Conservation (phyloP, 768 basidiomycete species). For the Macrolepiota fuliginosa region DNA sequence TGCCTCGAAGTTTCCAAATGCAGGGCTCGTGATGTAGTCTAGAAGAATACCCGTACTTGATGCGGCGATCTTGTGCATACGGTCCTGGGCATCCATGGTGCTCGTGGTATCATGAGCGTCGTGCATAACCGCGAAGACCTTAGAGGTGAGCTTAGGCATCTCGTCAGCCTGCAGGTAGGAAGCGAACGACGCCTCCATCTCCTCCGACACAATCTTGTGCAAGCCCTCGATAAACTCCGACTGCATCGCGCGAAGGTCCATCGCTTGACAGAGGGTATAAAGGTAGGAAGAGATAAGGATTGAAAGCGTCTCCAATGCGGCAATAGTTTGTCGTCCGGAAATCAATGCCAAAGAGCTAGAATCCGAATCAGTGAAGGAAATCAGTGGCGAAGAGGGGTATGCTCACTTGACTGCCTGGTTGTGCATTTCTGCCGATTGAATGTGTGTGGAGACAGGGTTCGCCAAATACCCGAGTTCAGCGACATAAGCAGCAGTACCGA, state of each 20-base stretch:
- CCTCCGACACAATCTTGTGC: conserved; percentile 43
- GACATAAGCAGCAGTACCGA: conserved; percentile 78
- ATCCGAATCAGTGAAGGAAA: conserved; percentile 16
- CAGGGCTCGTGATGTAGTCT: conserved; percentile 51
- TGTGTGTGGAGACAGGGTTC: conserved; percentile 80
- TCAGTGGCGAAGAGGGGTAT: background rate
- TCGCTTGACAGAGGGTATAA: conserved; percentile 72
- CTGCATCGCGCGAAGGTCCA: conserved; percentile 80
- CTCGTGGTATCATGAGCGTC: conserved; percentile 62
- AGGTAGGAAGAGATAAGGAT: conserved; percentile 74
- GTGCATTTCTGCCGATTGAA: conserved; percentile 89
- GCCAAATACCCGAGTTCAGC: conserved; percentile 81
- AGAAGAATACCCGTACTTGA: conserved; percentile 61
- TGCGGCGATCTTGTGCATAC: conserved; percentile 71
- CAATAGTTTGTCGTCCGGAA: conserved; percentile 77
- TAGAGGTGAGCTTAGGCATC: conserved; percentile 29
- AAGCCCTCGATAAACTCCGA: conserved; percentile 56
- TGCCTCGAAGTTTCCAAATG: conserved; percentile 27
- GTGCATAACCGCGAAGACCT: conserved; percentile 41
- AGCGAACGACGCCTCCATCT: conserved; percentile 46
- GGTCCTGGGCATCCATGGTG: conserved; percentile 64
- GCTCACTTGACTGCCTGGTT: conserved; percentile 89
- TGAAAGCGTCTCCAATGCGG: conserved; percentile 75
- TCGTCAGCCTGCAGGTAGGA: conserved; percentile 32
- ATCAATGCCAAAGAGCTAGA: conserved; percentile 78